Conservation (phyloP, 106 monocot species). For the Hemerocallis citrina region DNA sequence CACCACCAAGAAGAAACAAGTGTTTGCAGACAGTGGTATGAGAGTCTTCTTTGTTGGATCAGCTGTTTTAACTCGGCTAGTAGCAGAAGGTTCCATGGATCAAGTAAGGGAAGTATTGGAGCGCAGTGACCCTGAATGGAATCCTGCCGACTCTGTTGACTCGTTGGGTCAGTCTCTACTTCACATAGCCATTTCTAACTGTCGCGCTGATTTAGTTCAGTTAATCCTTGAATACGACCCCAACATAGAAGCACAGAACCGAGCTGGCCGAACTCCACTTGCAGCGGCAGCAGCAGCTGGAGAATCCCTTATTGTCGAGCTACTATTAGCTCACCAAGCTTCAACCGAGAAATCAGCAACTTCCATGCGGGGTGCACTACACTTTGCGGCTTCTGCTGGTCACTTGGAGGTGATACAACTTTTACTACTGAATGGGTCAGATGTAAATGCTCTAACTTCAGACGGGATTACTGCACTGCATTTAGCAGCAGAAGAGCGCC, state of each 20-base stretch:
- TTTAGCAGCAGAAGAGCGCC: constrained; percentile 23
- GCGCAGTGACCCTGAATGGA: constrained; percentile 40
- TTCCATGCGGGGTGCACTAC: constrained; percentile 23
- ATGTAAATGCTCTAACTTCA: constrained; percentile 11
- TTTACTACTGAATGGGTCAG: constrained; percentile 28
- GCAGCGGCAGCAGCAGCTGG: constrained; percentile 39
- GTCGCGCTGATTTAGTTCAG: constrained; percentile 49
- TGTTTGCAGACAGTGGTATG: constrained; percentile 40
- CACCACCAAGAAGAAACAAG: constrained; percentile 44
- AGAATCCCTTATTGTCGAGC: constrained; percentile 37
- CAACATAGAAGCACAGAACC: constrained; percentile 23
- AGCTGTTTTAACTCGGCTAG: constrained; percentile 32
- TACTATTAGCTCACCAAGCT: constrained; percentile 29
- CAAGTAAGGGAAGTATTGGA: constrained; percentile 34
- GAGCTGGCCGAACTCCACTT: constrained; percentile 33
- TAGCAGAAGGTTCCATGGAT: constrained; percentile 29
- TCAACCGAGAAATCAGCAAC: constrained; percentile 14
- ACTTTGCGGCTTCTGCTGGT: constrained; percentile 29
- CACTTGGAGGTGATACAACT: constrained; percentile 29
- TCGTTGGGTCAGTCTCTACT: constrained; percentile 27
- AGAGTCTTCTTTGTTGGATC: constrained; percentile 36
- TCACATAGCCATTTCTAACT: constrained; percentile 26
- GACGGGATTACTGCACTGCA: constrained; percentile 46
- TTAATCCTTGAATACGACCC: constrained; percentile 44
- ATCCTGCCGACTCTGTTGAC: constrained; percentile 36